phyloP scores from a whole-genome alignment of 345 rosid genomes.

The Lepidium sativum region DNA sequence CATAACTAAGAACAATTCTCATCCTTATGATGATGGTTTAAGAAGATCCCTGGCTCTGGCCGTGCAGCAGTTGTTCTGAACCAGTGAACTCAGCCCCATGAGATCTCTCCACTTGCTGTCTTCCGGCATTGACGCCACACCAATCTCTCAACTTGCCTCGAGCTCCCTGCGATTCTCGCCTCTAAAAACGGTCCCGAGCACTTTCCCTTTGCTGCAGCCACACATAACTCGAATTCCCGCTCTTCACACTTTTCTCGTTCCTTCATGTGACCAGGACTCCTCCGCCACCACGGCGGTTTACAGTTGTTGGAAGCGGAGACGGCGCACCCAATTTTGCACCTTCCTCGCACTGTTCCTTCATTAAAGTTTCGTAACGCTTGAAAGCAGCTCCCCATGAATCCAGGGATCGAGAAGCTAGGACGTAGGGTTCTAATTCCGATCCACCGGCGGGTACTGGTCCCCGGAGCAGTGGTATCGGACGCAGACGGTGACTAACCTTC shows the following conservation, averaged over 20 bases:
- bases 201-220: constrained; percentile 53
- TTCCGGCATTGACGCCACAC: constrained; percentile 42
- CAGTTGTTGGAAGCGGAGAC: constrained; percentile 63
- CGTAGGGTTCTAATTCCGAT: constrained; percentile 33
- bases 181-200: constrained; percentile 47
- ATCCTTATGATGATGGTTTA: background rate
- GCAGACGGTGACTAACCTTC: constrained; percentile 53
- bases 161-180: constrained; percentile 45
- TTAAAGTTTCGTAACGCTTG: constrained; percentile 34
- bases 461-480: constrained; percentile 59
- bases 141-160: constrained; percentile 28
- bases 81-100: background rate
- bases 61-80: constrained; percentile 22
- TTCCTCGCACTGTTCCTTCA: constrained; percentile 63
- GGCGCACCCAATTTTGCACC: constrained; percentile 83
- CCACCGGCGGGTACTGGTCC: constrained; percentile 46
- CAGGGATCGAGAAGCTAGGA: constrained; percentile 61
- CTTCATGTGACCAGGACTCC: constrained; percentile 33
- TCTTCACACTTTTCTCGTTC: constrained; percentile 72
- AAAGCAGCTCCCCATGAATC: constrained; percentile 56
- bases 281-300: constrained; percentile 76
- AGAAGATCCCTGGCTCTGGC: constrained; percentile 50
- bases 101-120: constrained; percentile 23
- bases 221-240: constrained; percentile 60
- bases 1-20: no score